These are phyloP conservation scores for Pseudonitzschia multiseries DNA, from an alignment of 108 stramenopile species.

Conservation along the genomic window DNA sequence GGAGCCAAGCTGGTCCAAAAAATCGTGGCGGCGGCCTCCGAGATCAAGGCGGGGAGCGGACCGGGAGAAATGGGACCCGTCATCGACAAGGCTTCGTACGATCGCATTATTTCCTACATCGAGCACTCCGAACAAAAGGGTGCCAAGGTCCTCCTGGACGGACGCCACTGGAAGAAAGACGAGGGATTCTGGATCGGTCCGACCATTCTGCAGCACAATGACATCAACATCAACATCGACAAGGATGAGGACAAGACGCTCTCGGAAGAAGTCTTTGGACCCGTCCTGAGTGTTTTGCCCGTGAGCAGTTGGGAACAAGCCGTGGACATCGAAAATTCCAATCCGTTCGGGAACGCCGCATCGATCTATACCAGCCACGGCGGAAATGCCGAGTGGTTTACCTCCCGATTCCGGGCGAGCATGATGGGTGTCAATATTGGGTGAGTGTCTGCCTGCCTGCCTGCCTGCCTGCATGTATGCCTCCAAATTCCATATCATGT, in stretches of 20 bases:
- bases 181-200: conserved; percentile 85
- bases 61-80: conserved; percentile 92
- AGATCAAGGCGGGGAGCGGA: conserved; percentile 71
- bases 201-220: conserved; percentile 77
- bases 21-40: conserved; percentile 70
- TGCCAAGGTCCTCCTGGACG: conserved; percentile 88
- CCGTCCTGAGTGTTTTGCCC: conserved; percentile 82
- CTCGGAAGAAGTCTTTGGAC: conserved; percentile 94
- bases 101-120: conserved; percentile 85
- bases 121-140: conserved; percentile 73
- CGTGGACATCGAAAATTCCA: conserved; percentile 91
- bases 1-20: conserved; percentile 42
- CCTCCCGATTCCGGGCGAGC: conserved; percentile 73
- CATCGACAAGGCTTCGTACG: conserved; percentile 75
- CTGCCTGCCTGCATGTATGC: too few species aligned
- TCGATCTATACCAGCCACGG: conserved; percentile 92
- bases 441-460: not conserved
- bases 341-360: conserved; percentile 96
- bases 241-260: conserved; percentile 70
- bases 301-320: conserved; percentile 89
- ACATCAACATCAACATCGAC: too few species aligned
- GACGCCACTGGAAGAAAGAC: conserved; percentile 67
- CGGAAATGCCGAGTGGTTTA: conserved; percentile 92
- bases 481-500: too few species aligned
- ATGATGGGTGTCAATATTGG: conserved; percentile 84